Base-by-base conservation (phyloP, 2,329 filamentous ascomycete species). In the Rugonectria rugulosa region DNA sequence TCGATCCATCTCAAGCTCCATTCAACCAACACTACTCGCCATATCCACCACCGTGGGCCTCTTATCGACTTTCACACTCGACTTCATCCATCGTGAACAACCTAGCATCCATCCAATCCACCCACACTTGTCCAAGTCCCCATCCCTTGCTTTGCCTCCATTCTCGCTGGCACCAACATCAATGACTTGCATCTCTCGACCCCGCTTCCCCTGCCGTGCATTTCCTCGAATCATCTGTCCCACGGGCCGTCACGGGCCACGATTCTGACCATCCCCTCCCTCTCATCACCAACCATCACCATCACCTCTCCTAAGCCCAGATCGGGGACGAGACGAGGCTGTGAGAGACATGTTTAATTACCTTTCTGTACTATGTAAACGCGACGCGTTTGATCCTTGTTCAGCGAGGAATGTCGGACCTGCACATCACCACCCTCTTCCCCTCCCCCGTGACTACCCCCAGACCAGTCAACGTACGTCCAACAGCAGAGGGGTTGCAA, bases 111-210 rank as follows among this genome's bases (percentile, higher is more conserved):
- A 27, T n/a, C 49, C 47, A 50, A 51, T 56, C 44, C 44, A 53
- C 29, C 31, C 27, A 26, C 57, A 47, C 47, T 20, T 31, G n/a
- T n/a, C n/a, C n/a, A n/a, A n/a, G n/a, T n/a, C n/a, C n/a, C 41
- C 23, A 38, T 23, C 45, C 60, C 37, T 17, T 38, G 32, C 57
- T 26, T 56, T 45, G 41, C 23, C 50, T 63, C 48, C 40, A 43
- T 36, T 34, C 19, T 21, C 27, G 12, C 31, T 17, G n/a, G 5
- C 51, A 56, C 47, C 27, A 45, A 52, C 43, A 61, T 32, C 36
- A 32, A 66, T 66, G 63, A 64, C 63, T 62, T 66, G 63, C 63
- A 66, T 59, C 42, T 52, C 34, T 61, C 46, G 12, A 48, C 31
- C 31, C 34, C 52, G 29, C 32, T 53, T 48, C 43, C 32, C 27